Evolutionary conservation across 129 eudicot genomes (phyloP).

Genomic region (Helianthus tuberosus): DNA sequence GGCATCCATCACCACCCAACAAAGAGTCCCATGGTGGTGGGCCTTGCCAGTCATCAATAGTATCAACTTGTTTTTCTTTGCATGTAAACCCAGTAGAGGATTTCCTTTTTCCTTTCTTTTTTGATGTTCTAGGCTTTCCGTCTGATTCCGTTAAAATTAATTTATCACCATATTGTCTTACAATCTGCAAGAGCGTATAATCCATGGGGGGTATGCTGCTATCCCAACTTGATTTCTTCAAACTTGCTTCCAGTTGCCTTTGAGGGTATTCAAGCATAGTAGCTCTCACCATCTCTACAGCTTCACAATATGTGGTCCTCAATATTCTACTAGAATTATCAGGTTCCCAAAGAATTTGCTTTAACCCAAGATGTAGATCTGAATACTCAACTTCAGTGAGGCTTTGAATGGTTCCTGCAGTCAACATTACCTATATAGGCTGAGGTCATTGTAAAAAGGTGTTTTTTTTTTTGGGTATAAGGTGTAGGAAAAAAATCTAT

Average conservation of each 20-base stretch:
- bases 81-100: constrained; percentile 33
- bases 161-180: constrained; percentile 68
- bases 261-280: constrained; percentile 38
- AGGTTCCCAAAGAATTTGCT: constrained; percentile 60
- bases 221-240: constrained; percentile 28
- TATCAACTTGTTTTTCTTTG: constrained; percentile 41
- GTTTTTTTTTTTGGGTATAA: background rate
- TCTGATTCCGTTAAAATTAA: constrained; percentile 69
- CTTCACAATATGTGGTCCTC: constrained; percentile 56
- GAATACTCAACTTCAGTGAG: constrained; percentile 33
- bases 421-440: constrained; percentile 9
- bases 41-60: constrained; percentile 75
- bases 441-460: background rate
- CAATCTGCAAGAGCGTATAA: constrained; percentile 52
- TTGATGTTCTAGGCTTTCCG: constrained; percentile 67
- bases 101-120: constrained; percentile 67
- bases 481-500: background rate
- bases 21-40: constrained; percentile 86
- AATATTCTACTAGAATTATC: constrained; percentile 41
- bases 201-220: constrained; percentile 41
- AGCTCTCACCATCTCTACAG: constrained; percentile 58
- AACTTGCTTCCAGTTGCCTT: constrained; percentile 26
- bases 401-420: constrained; percentile 44
- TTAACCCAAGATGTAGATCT: constrained; percentile 56
- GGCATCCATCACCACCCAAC: constrained; percentile 88